Evolutionary conservation across 2,329 filamentous ascomycete species (phyloP), one percentile per base, ranked within the genome.

Genomic region (Coniochaeta sp.): DNA sequence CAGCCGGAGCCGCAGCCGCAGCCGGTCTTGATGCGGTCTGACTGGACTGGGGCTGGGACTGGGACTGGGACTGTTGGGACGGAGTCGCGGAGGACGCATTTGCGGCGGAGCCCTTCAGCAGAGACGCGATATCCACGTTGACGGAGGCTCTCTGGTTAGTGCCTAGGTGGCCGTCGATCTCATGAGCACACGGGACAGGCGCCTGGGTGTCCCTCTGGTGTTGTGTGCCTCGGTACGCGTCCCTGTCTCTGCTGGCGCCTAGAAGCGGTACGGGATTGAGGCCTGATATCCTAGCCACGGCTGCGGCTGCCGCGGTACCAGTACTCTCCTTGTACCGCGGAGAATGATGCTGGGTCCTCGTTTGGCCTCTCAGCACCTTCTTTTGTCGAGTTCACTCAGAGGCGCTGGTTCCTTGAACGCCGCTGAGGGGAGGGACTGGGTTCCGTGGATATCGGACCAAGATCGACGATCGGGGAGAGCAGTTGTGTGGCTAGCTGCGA

Each of bases 81-180:
- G 74, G 74, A 69, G 80, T 78, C 63, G 75, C 75, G 68, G 81
- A 80, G 74, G 87, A 87, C 82, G 89, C 87, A 83, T 86, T 79
- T 76, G 88, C 87, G 82, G 86, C 86, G 72, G 86, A 79, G 72
- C 82, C 83, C 82, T 93, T 90, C 76, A 96, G 84, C 67, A 96
- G 85, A 67, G 89, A 88, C 77, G 90, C 86, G 89, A 96, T 96
- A 93, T 96, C 92, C 92, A 96, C 88, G 84, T 82, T 93, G 86
- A 80, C 85, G 83, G 81, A 81, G 67, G 71, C 71, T 74, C 65
- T 67, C 66, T 57, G 60, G 58, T 55, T 58, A 30, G 58, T 63
- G 66, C 65, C 65, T 64, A 58, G 47, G 62, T 59, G 54, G 65
- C 62, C 64, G 59, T 55, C 32, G 52, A 66, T 65, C 64, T 73